These are phyloP conservation scores for Solanum etuberosum DNA, from an alignment of 257 asterid species.

Conservation along the genomic window DNA sequence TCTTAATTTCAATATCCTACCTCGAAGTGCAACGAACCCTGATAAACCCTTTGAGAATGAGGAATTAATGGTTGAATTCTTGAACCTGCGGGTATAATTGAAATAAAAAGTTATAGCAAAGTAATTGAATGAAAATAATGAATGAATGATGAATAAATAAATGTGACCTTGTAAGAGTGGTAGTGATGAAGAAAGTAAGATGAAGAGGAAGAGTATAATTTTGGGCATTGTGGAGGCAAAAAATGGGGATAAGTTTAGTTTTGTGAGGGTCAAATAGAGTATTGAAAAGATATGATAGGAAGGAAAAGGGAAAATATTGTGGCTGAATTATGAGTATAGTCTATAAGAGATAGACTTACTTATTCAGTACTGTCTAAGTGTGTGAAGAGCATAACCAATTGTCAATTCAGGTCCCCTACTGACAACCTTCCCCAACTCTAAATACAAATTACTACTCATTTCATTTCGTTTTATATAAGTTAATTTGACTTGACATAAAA, in stretches of 20 bases:
- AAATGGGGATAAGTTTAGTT: not conserved
- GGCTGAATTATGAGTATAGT: constrained; percentile 53
- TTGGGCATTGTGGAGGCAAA: constrained; percentile 20
- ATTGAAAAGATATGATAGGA: constrained; percentile 21
- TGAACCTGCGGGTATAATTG: constrained; percentile 30
- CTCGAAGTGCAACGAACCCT: constrained; percentile 11
- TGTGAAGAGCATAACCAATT: constrained; percentile 16
- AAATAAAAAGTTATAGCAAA: not conserved
- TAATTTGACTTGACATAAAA: no score
- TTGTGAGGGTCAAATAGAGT: not conserved
- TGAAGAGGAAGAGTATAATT: constrained; percentile 17
- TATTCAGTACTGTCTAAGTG: constrained; percentile 9
- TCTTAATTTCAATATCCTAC: not conserved
- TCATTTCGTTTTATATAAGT: no score
- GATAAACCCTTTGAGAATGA: constrained; percentile 1
- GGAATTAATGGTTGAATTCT: constrained; percentile 24
- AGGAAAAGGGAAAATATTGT: constrained; percentile 13
- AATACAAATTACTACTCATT: not conserved
- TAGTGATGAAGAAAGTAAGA: constrained; percentile 27
- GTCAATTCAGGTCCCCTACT: constrained; percentile 56
- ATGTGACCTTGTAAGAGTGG: constrained; percentile 34
- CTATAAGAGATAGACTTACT: constrained; percentile 49
- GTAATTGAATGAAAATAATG: not conserved
- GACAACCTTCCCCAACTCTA: constrained; percentile 19
- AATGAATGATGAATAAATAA: not conserved